A percentile compares a stretch with the other conserved stretches of the same genome.
Evolutionary conservation across 2,329 filamentous ascomycete genomes (phyloP).

Genomic region (Gliomastix tumulicola): DNA sequence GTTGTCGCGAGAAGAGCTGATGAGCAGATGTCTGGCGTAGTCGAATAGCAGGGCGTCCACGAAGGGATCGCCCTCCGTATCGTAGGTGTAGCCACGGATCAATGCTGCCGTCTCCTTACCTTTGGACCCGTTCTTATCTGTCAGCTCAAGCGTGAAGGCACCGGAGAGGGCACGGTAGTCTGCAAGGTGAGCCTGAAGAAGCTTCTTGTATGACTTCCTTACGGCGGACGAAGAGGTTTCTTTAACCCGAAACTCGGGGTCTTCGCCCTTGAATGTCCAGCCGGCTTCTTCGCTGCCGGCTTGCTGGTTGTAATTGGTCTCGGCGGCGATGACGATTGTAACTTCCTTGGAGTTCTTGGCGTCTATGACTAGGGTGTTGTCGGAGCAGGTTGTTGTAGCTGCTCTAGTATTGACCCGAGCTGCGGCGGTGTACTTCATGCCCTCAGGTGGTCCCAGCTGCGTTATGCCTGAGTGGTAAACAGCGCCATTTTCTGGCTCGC

Average conservation of each 20-base stretch:
- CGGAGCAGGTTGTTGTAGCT: slow-evolving; percentile 10
- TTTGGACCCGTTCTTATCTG: slow-evolving; percentile 32
- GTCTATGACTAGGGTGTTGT: slow-evolving; percentile 9
- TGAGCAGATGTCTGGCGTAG: slow-evolving; percentile 45
- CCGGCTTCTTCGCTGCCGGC: slow-evolving; percentile 32
- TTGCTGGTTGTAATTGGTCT: slow-evolving; percentile 41
- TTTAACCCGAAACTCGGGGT: slow-evolving; percentile 32
- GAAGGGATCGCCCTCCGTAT: slow-evolving; percentile 35
- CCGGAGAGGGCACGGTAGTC: slow-evolving; percentile 31
- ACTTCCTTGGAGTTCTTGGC: slow-evolving; percentile 12
- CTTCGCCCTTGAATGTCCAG: slow-evolving; percentile 40
- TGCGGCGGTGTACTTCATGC: slow-evolving; percentile 34
- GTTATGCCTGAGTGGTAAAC: slow-evolving; percentile 26
- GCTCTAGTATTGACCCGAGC: slow-evolving; percentile 10
- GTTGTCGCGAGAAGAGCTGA: slow-evolving; percentile 42
- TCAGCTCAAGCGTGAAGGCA: slow-evolving; percentile 34
- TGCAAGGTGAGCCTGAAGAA: slow-evolving; percentile 25
- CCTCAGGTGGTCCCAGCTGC: slow-evolving; percentile 26
- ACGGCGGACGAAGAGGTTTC: slow-evolving; percentile 21
- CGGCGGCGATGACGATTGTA: slow-evolving; percentile 32
- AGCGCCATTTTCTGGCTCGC: slow-evolving; percentile 19
- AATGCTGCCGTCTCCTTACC: slow-evolving; percentile 31
- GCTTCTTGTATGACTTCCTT: slow-evolving; percentile 16
- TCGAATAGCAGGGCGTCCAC: slow-evolving; percentile 46
- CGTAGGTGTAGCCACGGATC: slow-evolving; percentile 19